Conservation (phyloP, 2,329 filamentous ascomycete genomes). For the Clonostachys rhizophaga region DNA sequence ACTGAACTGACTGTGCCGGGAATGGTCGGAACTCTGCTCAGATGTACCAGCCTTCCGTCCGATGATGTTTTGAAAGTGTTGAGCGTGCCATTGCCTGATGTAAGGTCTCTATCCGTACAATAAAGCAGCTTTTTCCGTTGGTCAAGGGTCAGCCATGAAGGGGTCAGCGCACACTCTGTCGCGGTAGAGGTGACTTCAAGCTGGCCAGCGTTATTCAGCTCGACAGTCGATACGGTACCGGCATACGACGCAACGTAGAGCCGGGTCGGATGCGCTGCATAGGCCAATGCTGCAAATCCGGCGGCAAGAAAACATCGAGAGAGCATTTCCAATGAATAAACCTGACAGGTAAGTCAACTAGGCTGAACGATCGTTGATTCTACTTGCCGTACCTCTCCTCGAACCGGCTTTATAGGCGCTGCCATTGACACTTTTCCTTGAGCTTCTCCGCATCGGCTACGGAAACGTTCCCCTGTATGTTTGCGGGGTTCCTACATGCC, state of each 20-base stretch:
- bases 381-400: neutral
- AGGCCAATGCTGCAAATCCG: neutral
- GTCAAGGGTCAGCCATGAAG: slow-evolving; percentile 55
- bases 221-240: slow-evolving; percentile 42
- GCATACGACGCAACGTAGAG: slow-evolving; percentile 45
- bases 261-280: neutral
- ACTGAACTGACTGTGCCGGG: slow-evolving; percentile 37
- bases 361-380: neutral
- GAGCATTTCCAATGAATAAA: neutral
- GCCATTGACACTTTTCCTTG: neutral
- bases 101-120: slow-evolving; percentile 55
- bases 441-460: neutral
- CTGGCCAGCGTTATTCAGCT: slow-evolving; percentile 23
- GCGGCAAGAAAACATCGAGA: neutral
- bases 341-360: neutral
- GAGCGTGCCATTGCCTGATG: slow-evolving; percentile 38
- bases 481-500: neutral
- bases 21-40: slow-evolving; percentile 26
- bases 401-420: neutral
- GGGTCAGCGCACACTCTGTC: slow-evolving; percentile 43
- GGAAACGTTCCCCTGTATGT: neutral
- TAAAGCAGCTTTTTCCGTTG: slow-evolving; percentile 38
- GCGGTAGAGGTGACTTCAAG: slow-evolving; percentile 35
- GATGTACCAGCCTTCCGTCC: slow-evolving; percentile 29
- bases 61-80: slow-evolving; percentile 27